Percentiles rank a stretch among this genome's conserved stretches.
phyloP scores from a whole-genome alignment of 805 yeast species.

The Starmerella floris region DNA sequence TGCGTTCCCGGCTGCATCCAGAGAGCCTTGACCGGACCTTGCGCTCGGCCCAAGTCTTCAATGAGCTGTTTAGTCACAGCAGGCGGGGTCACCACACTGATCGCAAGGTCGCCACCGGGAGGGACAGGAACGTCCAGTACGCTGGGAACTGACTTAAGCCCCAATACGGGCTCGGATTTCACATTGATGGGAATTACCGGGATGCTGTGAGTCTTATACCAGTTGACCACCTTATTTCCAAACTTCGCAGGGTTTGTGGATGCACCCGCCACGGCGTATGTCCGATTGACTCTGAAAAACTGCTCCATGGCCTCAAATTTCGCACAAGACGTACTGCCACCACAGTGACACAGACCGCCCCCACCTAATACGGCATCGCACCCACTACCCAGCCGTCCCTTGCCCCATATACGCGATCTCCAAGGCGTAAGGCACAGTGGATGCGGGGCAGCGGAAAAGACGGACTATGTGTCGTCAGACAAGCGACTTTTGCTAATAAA shows the following conservation, averaged over 20 bases:
- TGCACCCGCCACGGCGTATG: conserved; percentile 61
- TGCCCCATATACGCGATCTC: too few relatives aligned
- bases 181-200: conserved; percentile 61
- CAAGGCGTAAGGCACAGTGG: too few relatives aligned
- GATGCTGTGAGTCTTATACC: conserved; percentile 48
- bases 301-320: conserved; percentile 27
- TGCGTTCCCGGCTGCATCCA: conserved; percentile 84
- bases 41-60: conserved; percentile 28
- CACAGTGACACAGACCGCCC: too few relatives aligned
- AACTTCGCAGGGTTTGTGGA: conserved; percentile 49
- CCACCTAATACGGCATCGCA: too few relatives aligned
- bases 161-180: conserved; percentile 35
- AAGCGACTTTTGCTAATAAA: too few relatives aligned
- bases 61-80: conserved; percentile 37
- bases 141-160: conserved; percentile 28
- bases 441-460: too few relatives aligned
- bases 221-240: conserved; percentile 53
- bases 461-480: too few relatives aligned
- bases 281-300: conserved; percentile 41
- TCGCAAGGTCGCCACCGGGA: conserved; percentile 27
- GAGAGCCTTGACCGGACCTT: conserved; percentile 36
- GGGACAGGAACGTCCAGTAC: conserved; percentile 21
- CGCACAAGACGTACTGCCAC: too few relatives aligned
- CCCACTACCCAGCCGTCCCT: too few relatives aligned
- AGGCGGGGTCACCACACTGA: conserved; percentile 71